Conservation (phyloP, 257 asterid genomes). For the Nicotiana sylvestris region DNA sequence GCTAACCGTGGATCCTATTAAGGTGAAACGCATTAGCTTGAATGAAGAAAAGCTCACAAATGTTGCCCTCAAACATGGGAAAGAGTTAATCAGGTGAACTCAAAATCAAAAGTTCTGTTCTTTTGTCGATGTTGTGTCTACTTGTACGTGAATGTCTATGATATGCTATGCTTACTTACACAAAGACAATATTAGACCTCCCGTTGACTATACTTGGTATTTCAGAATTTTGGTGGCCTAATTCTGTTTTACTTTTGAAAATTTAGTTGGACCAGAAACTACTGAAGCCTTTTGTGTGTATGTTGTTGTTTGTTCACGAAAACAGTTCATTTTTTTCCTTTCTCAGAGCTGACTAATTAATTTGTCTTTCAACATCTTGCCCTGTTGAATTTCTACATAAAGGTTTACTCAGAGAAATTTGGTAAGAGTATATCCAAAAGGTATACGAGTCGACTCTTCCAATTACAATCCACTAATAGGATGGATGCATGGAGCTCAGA, state of each 20-base stretch:
- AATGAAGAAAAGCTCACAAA: constrained; percentile 74
- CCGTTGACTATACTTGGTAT: background rate
- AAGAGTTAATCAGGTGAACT: constrained; percentile 51
- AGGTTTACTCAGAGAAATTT: constrained; percentile 75
- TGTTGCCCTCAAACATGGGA: constrained; percentile 56
- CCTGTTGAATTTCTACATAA: background rate
- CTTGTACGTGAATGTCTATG: background rate
- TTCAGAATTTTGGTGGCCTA: background rate
- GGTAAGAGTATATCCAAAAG: constrained; percentile 81
- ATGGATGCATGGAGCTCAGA: constrained; percentile 79
- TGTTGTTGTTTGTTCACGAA: background rate
- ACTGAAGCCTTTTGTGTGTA: background rate
- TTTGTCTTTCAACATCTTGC: background rate
- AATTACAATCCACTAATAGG: constrained; percentile 73
- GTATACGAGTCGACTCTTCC: constrained; percentile 66
- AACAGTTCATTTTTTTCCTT: background rate
- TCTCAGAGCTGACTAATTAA: background rate
- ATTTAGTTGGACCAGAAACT: background rate
- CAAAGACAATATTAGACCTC: background rate
- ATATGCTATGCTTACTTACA: background rate
- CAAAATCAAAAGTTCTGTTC: background rate
- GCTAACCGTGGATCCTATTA: constrained; percentile 37
- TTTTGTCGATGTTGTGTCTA: background rate
- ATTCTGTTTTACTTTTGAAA: constrained; percentile 1
- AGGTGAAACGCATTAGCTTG: constrained; percentile 70